phyloP scores from a whole-genome alignment of 495 filamentous ascomycete species.

The Aspergillus saccharolyticus region DNA sequence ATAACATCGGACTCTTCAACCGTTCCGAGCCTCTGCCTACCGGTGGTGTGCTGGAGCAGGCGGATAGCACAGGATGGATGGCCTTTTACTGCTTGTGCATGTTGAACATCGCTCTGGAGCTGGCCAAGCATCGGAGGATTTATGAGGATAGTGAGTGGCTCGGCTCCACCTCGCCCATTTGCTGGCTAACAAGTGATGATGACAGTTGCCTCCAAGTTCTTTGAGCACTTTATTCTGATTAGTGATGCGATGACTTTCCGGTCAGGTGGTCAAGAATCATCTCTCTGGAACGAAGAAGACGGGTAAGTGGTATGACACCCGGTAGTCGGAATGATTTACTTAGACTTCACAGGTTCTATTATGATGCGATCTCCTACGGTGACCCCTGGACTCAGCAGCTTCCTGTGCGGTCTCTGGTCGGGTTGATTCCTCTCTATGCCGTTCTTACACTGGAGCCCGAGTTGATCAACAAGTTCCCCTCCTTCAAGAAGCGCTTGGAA shows the following conservation, averaged over 20 bases:
- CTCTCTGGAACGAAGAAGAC: conserved; percentile 92
- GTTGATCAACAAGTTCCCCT: conserved; percentile 83
- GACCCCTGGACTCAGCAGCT: conserved; percentile 89
- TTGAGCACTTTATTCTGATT: conserved; percentile 96
- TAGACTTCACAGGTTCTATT: conserved; percentile 65
- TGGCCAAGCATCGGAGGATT: conserved; percentile 91
- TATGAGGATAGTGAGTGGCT: conserved; percentile 73
- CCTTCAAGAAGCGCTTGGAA: conserved; percentile 86
- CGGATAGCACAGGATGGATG: conserved; percentile 98
- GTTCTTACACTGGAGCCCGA: conserved; percentile 90
- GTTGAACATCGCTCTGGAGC: conserved; percentile 91
- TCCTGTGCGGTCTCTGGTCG: conserved; percentile 85
- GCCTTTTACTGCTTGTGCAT: conserved; percentile 92
- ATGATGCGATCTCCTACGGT: conserved; percentile 94
- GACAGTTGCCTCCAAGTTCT: conserved; percentile 87
- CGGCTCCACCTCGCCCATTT: not conserved
- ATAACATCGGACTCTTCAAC: conserved; percentile 97
- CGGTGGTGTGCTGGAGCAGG: conserved; percentile 88
- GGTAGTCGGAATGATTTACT: not conserved
- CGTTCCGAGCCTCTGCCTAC: conserved; percentile 95
- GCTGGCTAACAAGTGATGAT: conserved; percentile 12
- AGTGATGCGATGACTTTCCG: conserved; percentile 96
- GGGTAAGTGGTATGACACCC: conserved; percentile 37
- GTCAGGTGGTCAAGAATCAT: conserved; percentile 69
- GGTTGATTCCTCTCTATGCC: conserved; percentile 87